Conservation (phyloP, 2,329 filamentous ascomycete species). For the Paraphaeosphaeria minitans region DNA sequence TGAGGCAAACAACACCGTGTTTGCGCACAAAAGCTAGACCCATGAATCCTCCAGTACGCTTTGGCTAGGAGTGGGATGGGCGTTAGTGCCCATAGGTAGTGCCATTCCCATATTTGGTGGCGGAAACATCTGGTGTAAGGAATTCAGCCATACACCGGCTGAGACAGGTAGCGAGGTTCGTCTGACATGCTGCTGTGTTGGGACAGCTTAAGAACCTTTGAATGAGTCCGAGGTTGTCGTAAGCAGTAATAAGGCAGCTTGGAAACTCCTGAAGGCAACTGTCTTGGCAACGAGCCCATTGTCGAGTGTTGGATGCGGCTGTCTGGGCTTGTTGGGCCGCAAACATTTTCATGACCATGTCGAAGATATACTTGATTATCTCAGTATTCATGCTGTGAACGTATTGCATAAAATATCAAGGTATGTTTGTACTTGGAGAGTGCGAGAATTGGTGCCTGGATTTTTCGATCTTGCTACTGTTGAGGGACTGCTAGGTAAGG, state of each 20-base stretch:
- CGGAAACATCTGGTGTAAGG: neutral
- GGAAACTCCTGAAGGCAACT: neutral
- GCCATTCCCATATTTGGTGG: neutral
- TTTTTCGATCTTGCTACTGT: neutral
- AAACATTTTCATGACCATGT: neutral
- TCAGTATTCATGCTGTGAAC: neutral
- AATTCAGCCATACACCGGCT: neutral
- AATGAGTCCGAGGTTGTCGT: neutral
- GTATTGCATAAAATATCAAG: neutral
- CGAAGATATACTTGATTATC: neutral
- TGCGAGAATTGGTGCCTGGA: too few species aligned
- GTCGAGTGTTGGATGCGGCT: neutral
- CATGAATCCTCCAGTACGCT: too few species aligned
- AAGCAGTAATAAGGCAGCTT: neutral
- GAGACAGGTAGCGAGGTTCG: neutral
- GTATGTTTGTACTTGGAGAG: neutral
- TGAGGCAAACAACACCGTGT: too few species aligned
- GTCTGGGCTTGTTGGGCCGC: neutral
- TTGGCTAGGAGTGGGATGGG: neutral
- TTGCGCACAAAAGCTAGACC: too few species aligned
- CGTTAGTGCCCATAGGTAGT: neutral
- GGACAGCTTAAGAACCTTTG: neutral
- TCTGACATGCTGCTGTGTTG: neutral
- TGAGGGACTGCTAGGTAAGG: neutral
- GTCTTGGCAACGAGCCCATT: neutral